A percentile compares a stretch with the other conserved stretches of the same genome.
Conservation (phyloP, 1,284 basidiomycete species). For the Schizophyllum amplum region DNA sequence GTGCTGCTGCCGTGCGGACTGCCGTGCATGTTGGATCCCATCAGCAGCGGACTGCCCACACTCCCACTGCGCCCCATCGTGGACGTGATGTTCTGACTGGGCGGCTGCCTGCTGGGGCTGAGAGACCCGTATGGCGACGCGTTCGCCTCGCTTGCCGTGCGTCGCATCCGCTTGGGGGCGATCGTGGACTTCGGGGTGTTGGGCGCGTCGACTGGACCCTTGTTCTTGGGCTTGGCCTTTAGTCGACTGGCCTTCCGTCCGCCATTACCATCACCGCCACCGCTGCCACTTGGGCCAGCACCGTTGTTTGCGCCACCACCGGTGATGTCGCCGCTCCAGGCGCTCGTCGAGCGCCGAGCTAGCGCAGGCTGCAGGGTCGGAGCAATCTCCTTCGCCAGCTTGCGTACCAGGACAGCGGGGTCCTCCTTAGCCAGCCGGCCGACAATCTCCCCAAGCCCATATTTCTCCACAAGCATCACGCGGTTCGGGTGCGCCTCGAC, state of each 20-base stretch:
- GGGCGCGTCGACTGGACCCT: neutral
- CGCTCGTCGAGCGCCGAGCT: neutral
- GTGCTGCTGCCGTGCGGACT: neutral
- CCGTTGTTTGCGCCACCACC: neutral
- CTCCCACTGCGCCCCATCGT: neutral
- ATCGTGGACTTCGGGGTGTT: neutral
- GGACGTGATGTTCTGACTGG: neutral
- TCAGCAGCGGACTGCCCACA: neutral
- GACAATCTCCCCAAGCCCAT: constrained; percentile 72
- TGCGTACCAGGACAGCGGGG: constrained; percentile 83
- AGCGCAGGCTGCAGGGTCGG: constrained; percentile 52
- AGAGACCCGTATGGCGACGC: neutral
- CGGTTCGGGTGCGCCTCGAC: constrained; percentile 87
- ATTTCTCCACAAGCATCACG: constrained; percentile 72
- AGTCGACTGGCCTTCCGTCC: neutral
- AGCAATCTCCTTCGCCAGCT: constrained; percentile 77
- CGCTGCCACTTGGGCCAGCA: neutral
- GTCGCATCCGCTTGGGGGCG: neutral
- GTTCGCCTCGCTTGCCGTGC: neutral
- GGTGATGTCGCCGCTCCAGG: neutral
- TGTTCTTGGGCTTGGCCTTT: neutral
- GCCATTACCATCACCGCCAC: neutral
- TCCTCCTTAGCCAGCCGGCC: constrained; percentile 74
- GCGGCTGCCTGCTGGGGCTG: neutral
- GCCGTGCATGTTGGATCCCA: neutral